A percentile compares a stretch with the other conserved stretches of the same genome.
phyloP scores from a whole-genome alignment of 2,329 filamentous ascomycete species.

The Cercospora zeina region DNA sequence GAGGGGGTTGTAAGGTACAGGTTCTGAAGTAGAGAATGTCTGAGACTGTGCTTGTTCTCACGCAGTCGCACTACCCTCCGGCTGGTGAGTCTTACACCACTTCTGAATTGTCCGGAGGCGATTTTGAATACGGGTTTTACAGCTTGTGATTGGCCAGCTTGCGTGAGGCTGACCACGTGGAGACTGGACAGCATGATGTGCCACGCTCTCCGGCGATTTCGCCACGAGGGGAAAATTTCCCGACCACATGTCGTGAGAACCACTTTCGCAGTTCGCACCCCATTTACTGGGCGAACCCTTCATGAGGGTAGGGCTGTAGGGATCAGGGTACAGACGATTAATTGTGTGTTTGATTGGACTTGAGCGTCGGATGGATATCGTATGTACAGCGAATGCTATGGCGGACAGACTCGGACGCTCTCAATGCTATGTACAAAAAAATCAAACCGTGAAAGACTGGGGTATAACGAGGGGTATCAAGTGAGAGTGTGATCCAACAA shows the following conservation, averaged over 20 bases:
- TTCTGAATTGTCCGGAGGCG: neutral
- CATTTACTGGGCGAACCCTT: neutral
- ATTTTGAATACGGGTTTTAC: neutral
- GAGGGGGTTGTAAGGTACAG: neutral
- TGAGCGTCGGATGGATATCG: neutral
- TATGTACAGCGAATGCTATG: slow-evolving; percentile 8
- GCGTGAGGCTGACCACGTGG: neutral
- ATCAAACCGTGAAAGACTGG: neutral
- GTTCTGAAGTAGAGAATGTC: neutral
- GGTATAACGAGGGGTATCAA: slow-evolving; percentile 5
- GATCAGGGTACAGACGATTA: neutral
- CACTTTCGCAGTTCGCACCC: neutral
- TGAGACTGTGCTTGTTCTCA: neutral
- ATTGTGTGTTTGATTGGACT: neutral
- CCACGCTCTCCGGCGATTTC: slow-evolving; percentile 7
- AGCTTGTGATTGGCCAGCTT: neutral
- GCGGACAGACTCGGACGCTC: slow-evolving; percentile 3
- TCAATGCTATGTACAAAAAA: slow-evolving; percentile 6
- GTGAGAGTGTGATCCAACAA: neutral
- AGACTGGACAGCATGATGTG: neutral
- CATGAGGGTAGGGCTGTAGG: neutral
- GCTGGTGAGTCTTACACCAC: neutral
- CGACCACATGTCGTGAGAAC: neutral
- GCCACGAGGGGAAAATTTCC: neutral
- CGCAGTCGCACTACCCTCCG: neutral